Evolutionary conservation across 2,329 filamentous ascomycete genomes (phyloP), one percentile per base, ranked within the genome.

Genomic region (Penicillium oxalicum): DNA sequence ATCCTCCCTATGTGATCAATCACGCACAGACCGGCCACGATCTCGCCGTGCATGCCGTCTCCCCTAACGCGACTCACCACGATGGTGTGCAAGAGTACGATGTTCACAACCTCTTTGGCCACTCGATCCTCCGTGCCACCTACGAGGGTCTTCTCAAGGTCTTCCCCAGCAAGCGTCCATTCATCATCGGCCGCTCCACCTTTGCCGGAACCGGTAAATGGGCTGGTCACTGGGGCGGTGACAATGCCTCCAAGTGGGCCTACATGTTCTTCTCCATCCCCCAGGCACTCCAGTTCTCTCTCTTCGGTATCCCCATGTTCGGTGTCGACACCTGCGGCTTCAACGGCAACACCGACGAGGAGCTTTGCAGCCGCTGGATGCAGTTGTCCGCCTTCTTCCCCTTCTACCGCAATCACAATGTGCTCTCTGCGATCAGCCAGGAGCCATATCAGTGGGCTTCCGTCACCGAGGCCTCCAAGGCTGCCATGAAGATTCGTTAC

Each of bases 181-280:
- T 94, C 69, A 86, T 95, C 62, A 89, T 95, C 60, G 87, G 86
- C 0, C 83, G 89, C 12, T 88, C 84, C 35, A 93, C 88, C 1
- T 93, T 91, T 61, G 78, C 87, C 8, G 88, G 88, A 3, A 81
- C 81, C 0, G 88, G 89, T 1, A 82, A 81, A 64, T 86, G 79
- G 72, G 84, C 87, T 1, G 88, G 87, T 1, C 88, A 93, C 67
- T 94, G 88, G 88, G 87, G 87, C 28, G 87, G 85, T 32, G 83
- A 91, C 65, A 91, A 90, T 61, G 71, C 74, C 13, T 84, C 83
- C 3, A 77, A 80, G 11, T 91, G 85, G 81, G 76, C 78, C 0
- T 86, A 83, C 64, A 86, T 91, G 80, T 86, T 79, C 67, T 83
- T 86, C 65, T 83, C 83, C 9, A 93, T 93, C 58, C 81, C 86